These are phyloP conservation scores for Rutstroemia sp. DNA, from an alignment of 2,329 filamentous ascomycete species.

Conservation along the genomic window DNA sequence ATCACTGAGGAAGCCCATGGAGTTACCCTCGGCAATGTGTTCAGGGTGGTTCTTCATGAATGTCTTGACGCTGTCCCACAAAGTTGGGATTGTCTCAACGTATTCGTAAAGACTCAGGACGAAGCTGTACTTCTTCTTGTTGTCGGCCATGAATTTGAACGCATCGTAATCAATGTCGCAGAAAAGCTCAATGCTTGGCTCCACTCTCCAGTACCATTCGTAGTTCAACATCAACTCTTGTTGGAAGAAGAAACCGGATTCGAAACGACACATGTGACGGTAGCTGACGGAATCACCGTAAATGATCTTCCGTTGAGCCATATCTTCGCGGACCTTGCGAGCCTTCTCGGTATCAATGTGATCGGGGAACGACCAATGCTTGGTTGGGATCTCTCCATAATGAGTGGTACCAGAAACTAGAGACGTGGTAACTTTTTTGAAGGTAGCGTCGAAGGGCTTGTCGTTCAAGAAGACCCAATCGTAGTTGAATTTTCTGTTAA, in stretches of 20 bases:
- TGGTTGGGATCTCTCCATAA: constrained; percentile 81
- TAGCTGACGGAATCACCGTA: constrained; percentile 97
- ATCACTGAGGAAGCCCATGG: constrained; percentile 85
- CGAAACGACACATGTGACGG: constrained; percentile 98
- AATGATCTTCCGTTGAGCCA: constrained; percentile 92
- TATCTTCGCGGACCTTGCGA: constrained; percentile 82
- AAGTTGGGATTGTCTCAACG: constrained; percentile 82
- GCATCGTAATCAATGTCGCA: constrained; percentile 95
- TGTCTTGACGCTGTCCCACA: constrained; percentile 93
- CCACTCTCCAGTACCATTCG: constrained; percentile 99
- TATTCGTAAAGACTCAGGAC: constrained; percentile 95
- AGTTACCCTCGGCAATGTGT: constrained; percentile 77
- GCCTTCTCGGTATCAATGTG: constrained; percentile 96
- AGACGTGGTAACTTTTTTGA: constrained; percentile 84
- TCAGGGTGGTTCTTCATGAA: constrained; percentile 89
- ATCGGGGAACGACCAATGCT: constrained; percentile 96
- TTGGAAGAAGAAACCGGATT: constrained; percentile 98
- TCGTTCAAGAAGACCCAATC: constrained; percentile 99
- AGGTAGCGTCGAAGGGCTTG: constrained; percentile 82
- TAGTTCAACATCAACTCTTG: constrained; percentile 91
- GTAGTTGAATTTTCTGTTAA: constrained; percentile 95
- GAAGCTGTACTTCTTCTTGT: constrained; percentile 98
- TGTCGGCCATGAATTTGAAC: constrained; percentile 92
- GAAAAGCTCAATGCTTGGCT: constrained; percentile 92
- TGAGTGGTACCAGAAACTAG: constrained; percentile 89